phyloP scores from a whole-genome alignment of 345 rosid species.

The Mangifera indica region DNA sequence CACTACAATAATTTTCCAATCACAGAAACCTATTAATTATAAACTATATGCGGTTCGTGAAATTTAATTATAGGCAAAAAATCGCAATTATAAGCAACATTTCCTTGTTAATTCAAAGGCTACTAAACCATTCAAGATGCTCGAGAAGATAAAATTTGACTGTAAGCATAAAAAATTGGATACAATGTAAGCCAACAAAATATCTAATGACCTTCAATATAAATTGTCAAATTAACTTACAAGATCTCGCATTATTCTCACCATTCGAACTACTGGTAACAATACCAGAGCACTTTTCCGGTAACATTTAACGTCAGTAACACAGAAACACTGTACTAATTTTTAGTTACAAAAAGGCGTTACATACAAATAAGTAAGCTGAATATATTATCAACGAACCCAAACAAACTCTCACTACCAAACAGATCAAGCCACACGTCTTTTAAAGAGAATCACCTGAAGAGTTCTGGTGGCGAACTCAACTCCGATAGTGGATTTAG shows the following conservation, averaged over 20 bases:
- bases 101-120: no score
- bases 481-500: slow-evolving; percentile 72
- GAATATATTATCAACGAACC: background rate
- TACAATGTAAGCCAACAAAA: background rate
- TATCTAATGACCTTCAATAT: background rate
- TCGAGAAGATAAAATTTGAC: background rate
- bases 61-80: background rate
- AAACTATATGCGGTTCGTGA: background rate
- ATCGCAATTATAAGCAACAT: no score
- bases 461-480: slow-evolving; percentile 72
- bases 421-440: slow-evolving; percentile 10
- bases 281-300: no score
- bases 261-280: no score
- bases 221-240: background rate
- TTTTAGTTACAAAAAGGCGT: no score
- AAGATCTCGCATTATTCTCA: background rate
- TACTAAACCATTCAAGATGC: background rate
- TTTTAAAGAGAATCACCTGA: slow-evolving; percentile 34
- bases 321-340: no score
- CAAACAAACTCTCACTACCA: background rate
- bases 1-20: background rate
- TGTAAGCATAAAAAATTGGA: background rate
- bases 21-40: background rate
- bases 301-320: no score
- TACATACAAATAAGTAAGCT: background rate